Evolutionary conservation across 1,284 basidiomycete species (phyloP).

Genomic region (Cyathus pygmaeus): DNA sequence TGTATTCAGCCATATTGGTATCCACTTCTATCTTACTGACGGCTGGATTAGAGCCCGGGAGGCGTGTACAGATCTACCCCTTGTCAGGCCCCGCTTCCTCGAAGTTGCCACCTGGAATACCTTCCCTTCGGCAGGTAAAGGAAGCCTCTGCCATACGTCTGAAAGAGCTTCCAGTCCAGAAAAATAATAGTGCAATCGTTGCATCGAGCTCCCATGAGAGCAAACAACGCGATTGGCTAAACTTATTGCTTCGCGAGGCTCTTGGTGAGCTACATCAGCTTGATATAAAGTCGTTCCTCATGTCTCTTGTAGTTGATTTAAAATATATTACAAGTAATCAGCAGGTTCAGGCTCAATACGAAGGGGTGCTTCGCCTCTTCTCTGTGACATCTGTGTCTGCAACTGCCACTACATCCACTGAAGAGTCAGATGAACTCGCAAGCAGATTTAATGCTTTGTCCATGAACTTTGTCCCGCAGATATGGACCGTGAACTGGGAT

Average conservation of each 20-base stretch:
- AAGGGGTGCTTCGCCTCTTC: slow-evolving; percentile 66
- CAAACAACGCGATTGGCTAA: slow-evolving; percentile 72
- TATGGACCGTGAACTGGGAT: slow-evolving; percentile 75
- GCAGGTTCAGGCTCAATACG: slow-evolving; percentile 70
- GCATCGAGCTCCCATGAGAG: slow-evolving; percentile 37
- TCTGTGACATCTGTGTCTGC: slow-evolving; percentile 58
- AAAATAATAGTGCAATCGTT: slow-evolving; percentile 10
- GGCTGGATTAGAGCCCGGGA: slow-evolving; percentile 59
- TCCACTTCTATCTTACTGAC: slow-evolving; percentile 69
- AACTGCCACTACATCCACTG: slow-evolving; percentile 30
- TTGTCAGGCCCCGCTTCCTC: slow-evolving; percentile 49
- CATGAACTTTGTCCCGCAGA: slow-evolving; percentile 43
- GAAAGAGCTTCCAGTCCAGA: slow-evolving; percentile 51
- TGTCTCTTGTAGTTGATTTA: slow-evolving; percentile 66
- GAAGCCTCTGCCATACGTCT: slow-evolving; percentile 64
- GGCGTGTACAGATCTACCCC: slow-evolving; percentile 57
- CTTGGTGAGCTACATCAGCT: slow-evolving; percentile 55
- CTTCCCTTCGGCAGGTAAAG: slow-evolving; percentile 57
- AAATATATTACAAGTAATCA: slow-evolving; percentile 76
- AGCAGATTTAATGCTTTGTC: slow-evolving; percentile 53
- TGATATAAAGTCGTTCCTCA: slow-evolving; percentile 2
- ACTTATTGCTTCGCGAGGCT: slow-evolving; percentile 67
- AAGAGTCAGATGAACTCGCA: slow-evolving; percentile 44
- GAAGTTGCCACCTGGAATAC: slow-evolving; percentile 54
- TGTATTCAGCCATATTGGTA: slow-evolving; percentile 58